phyloP scores from a whole-genome alignment of 345 rosid genomes.

The Hibiscus tridactylites region DNA sequence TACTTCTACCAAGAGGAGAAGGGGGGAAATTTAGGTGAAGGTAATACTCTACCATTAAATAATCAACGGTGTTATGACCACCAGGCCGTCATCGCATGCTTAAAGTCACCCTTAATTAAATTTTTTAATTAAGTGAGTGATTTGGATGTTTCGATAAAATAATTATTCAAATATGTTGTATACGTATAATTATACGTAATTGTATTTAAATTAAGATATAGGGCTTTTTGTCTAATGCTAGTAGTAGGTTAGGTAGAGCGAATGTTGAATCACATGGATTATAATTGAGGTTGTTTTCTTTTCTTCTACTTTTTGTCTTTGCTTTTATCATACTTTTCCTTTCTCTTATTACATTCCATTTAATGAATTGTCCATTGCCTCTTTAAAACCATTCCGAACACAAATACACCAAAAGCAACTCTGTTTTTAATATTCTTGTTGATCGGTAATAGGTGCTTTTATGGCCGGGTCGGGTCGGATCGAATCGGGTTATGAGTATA shows the following conservation, averaged over 20 bases:
- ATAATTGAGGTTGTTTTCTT: background rate
- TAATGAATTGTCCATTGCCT: background rate
- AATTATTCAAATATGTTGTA: no score
- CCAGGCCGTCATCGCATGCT: no score
- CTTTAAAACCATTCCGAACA: background rate
- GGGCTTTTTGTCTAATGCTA: background rate
- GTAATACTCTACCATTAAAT: no score
- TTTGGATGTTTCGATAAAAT: no score
- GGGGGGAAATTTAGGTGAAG: no score
- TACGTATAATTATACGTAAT: no score
- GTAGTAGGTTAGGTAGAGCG: background rate
- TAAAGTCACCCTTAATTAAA: no score
- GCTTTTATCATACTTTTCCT: background rate
- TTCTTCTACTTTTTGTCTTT: background rate
- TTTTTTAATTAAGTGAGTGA: no score
- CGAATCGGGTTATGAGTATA: no score
- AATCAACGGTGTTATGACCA: no score
- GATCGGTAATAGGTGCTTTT: background rate
- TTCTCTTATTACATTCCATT: background rate
- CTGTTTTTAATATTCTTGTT: background rate
- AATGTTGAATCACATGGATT: background rate
- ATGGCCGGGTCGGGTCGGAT: background rate
- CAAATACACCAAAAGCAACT: background rate
- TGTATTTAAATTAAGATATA: no score
- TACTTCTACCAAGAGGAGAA: no score